Evolutionary conservation across 192 early-diverging fungal genomes (phyloP).

Genomic region (Phycomyces blakesleeanus): DNA sequence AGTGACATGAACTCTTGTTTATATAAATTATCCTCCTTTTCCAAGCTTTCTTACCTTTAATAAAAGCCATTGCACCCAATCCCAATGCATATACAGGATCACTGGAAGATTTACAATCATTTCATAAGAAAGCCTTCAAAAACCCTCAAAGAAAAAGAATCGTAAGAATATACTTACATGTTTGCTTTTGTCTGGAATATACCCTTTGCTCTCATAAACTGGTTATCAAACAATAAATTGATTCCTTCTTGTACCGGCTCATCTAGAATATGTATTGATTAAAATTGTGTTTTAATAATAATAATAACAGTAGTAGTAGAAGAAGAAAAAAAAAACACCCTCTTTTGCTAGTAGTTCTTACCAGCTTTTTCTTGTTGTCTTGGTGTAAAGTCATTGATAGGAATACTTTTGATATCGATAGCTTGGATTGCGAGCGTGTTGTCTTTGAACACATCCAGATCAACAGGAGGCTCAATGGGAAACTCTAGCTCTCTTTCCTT

Average conservation of each 20-base stretch:
- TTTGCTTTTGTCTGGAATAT: slow-evolving; percentile 46
- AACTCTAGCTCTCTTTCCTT: slow-evolving; percentile 13
- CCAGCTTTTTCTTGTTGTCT: slow-evolving; percentile 34
- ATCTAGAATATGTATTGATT: slow-evolving; percentile 20
- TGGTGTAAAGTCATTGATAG: slow-evolving; percentile 28
- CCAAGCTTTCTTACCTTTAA: slow-evolving; percentile 41
- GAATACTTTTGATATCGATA: slow-evolving; percentile 20
- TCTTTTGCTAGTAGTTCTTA: slow-evolving; percentile 12
- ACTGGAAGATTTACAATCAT: background rate
- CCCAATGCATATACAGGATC: slow-evolving; percentile 53
- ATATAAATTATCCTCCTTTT: background rate
- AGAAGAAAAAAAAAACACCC: background rate
- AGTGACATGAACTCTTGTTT: background rate
- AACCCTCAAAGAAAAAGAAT: too few relatives aligned
- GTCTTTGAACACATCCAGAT: slow-evolving; percentile 22
- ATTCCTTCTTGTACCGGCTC: slow-evolving; percentile 26
- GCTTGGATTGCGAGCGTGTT: slow-evolving; percentile 16
- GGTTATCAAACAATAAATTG: slow-evolving; percentile 48
- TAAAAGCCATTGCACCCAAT: slow-evolving; percentile 47
- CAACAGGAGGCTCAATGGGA: slow-evolving; percentile 23
- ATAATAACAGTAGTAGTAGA: too few relatives aligned
- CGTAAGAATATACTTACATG: slow-evolving; percentile 20
- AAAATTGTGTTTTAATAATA: too few relatives aligned
- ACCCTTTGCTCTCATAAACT: slow-evolving; percentile 46
- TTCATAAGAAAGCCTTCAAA: too few relatives aligned